Evolutionary conservation across 2,329 filamentous ascomycete genomes (phyloP), one percentile per base, ranked within the genome.

Genomic region (Incumbomyces delicatus): DNA sequence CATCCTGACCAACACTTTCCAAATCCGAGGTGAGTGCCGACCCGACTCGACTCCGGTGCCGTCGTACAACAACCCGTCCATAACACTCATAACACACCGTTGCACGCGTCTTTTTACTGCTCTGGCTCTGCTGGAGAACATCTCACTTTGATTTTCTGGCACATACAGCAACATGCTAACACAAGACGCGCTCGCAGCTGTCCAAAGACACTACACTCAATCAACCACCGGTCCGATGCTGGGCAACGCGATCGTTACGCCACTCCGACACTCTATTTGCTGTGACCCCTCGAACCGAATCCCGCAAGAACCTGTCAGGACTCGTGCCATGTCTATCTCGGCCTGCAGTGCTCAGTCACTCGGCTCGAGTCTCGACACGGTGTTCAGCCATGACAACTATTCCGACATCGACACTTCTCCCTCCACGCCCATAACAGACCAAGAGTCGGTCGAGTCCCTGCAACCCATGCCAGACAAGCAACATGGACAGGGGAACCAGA

Each of bases 251-350:
- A 33, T 14, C 16, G n/a, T 30, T 27, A 32, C 42, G 13, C 50
- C 53, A 32, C 32, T 60, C 12, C 50, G 53, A 18, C 45, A 55
- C 20, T 54, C 67, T 4, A 57, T 62, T 12, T 70, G 66, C 42
- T 71, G 67, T 31, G 69, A 72, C 50, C 69, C 70, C 12, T 60
- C 66, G 41, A 67, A 72, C 53, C 69, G 69, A 11, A 63, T 73
- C 44, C 70, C 70, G 3, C 66, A 71, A 60, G 70, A 72, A 53
- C 70, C 69, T 44, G 60, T 57, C 16, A 58, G 57, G 3, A 60
- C 66, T 13, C 61, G 62, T 37, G 62, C 63, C 10, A 52, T 66
- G 12, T 63, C 62, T 20, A 56, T 66, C n/a, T 61, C 63, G 11
- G 60, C 62, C 29, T 57, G 53, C 12, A 14, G 58, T 55, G 33